These are phyloP conservation scores for Rhodotorula kratochvilovae DNA, from an alignment of 768 basidiomycete species.

Conservation along the genomic window DNA sequence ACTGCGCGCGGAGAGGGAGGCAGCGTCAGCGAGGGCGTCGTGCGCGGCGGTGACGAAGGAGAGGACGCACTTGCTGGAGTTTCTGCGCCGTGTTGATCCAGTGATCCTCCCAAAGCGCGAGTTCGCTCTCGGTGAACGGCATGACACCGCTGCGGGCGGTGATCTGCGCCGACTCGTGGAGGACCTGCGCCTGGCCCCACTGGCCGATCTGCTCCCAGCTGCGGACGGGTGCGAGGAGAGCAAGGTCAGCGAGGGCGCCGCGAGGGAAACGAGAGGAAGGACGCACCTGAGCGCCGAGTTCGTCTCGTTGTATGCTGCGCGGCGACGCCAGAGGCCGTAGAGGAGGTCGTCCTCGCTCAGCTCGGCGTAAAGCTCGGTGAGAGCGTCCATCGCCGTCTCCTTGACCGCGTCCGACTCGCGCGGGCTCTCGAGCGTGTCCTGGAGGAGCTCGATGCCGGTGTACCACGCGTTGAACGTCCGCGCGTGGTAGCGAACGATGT, in stretches of 20 bases:
- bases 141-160: conserved; percentile 74
- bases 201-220: conserved; percentile 81
- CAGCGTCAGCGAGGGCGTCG: background rate
- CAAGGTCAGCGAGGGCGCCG: background rate
- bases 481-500: conserved; percentile 90
- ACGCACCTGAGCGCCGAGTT: conserved; percentile 54
- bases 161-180: conserved; percentile 82
- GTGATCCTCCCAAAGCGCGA: conserved; percentile 98
- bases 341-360: conserved; percentile 94
- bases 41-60: background rate
- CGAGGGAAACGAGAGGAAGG: conserved; percentile 52
- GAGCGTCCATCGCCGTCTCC: conserved; percentile 79
- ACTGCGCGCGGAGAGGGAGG: conserved; percentile 50
- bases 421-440: conserved; percentile 64
- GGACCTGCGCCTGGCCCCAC: conserved; percentile 81
- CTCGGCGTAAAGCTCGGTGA: conserved; percentile 93
- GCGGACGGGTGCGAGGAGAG: conserved; percentile 46
- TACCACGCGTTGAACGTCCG: conserved; percentile 98
- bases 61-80: conserved; percentile 59
- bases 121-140: conserved; percentile 89
- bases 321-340: conserved; percentile 89
- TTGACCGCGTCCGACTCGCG: conserved; percentile 64
- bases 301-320: conserved; percentile 82
- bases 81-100: conserved; percentile 96
- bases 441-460: conserved; percentile 76